Conservation (phyloP, 495 filamentous ascomycete species). For the Viridothelium virens region DNA sequence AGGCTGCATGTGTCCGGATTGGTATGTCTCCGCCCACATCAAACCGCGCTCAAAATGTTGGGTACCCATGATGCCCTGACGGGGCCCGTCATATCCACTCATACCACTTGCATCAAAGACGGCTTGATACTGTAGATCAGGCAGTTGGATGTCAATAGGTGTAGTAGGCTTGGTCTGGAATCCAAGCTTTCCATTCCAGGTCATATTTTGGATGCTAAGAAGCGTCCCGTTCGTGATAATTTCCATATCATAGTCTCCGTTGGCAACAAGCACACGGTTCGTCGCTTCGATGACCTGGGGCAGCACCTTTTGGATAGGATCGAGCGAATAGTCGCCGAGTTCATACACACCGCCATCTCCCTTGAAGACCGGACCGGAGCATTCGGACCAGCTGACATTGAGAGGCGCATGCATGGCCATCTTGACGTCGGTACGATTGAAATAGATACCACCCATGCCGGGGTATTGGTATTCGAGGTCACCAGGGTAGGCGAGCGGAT, state of each 20-base stretch:
- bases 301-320: slow-evolving; percentile 27
- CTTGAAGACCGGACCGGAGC: slow-evolving; percentile 18
- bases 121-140: slow-evolving; percentile 24
- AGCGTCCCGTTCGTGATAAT: slow-evolving; percentile 27
- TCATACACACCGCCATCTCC: slow-evolving; percentile 22
- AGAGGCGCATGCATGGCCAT: slow-evolving; percentile 24
- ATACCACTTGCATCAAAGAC: slow-evolving; percentile 18
- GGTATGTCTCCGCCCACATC: slow-evolving; percentile 32
- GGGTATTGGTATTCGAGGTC: slow-evolving; percentile 23
- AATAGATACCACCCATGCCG: slow-evolving; percentile 20
- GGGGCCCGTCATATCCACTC: slow-evolving; percentile 19
- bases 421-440: slow-evolving; percentile 26
- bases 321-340: slow-evolving; percentile 25
- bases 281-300: slow-evolving; percentile 28
- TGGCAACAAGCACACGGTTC: slow-evolving; percentile 26
- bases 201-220: slow-evolving; percentile 28
- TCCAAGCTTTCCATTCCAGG: slow-evolving; percentile 26
- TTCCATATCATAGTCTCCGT: slow-evolving; percentile 25
- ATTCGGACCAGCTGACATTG: slow-evolving; percentile 24
- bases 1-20: slow-evolving; percentile 27
- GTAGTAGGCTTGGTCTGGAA: slow-evolving; percentile 22
- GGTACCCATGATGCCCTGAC: slow-evolving; percentile 34
- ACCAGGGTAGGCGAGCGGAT: slow-evolving; percentile 7
- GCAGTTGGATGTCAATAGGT: slow-evolving; percentile 23
- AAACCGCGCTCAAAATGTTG: slow-evolving; percentile 33